A percentile compares a stretch with the other conserved stretches of the same genome.
phyloP scores from a whole-genome alignment of 2,329 filamentous ascomycete species.

The Alternaria panax region DNA sequence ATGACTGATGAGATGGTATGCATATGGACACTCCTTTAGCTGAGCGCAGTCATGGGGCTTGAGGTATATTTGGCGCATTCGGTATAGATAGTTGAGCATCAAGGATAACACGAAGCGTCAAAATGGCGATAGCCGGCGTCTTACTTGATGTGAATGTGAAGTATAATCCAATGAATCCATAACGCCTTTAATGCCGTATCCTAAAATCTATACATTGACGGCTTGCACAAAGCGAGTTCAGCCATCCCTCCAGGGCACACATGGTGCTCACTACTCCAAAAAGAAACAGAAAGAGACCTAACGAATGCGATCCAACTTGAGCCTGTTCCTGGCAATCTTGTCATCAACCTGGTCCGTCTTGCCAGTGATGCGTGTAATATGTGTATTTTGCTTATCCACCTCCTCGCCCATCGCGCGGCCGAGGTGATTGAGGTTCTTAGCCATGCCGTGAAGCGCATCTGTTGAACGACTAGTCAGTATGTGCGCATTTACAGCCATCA shows the following conservation, averaged over 20 bases:
- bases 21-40: not conserved
- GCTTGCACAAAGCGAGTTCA: not conserved
- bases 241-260: not conserved
- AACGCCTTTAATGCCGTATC: not conserved
- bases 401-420: conserved; percentile 78
- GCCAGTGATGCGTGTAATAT: conserved; percentile 76
- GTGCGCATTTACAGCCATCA: not conserved
- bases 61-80: not conserved
- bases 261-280: not conserved
- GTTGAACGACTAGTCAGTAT: not conserved
- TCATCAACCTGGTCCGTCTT: conserved; percentile 86
- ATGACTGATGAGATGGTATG: not conserved
- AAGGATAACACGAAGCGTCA: not conserved
- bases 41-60: not conserved
- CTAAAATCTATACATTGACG: not conserved
- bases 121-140: not conserved
- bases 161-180: not conserved
- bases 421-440: conserved; percentile 74
- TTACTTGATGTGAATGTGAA: not conserved
- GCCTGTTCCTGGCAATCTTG: conserved; percentile 78
- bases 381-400: conserved; percentile 77
- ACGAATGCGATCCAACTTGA: conserved; percentile 70
- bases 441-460: conserved; percentile 66
- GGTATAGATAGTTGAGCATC: not conserved
- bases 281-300: conserved; percentile 33